phyloP scores from a whole-genome alignment of 2,329 filamentous ascomycete species.

The Chaetomiaceae sp. region DNA sequence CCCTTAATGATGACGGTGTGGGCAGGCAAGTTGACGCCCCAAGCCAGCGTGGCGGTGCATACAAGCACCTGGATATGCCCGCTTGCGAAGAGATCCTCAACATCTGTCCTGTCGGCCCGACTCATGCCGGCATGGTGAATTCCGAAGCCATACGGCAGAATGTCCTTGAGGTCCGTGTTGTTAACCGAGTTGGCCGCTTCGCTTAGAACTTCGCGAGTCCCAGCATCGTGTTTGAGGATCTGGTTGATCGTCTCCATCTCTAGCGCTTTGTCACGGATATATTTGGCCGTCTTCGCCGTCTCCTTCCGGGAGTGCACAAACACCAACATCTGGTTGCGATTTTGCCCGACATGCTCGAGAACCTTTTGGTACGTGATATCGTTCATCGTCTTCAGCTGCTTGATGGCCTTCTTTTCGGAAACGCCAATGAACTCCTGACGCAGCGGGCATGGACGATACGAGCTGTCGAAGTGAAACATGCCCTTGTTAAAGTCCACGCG shows the following conservation, averaged over 20 bases:
- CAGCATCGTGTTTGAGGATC: conserved; percentile 87
- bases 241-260: conserved; percentile 96
- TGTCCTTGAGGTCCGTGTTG: conserved; percentile 84
- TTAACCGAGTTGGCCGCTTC: conserved; percentile 78
- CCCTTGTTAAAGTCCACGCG: conserved; percentile 80
- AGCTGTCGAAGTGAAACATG: conserved; percentile 93
- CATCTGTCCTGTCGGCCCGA: conserved; percentile 86
- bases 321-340: conserved; percentile 96
- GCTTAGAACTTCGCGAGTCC: conserved; percentile 78
- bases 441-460: conserved; percentile 86
- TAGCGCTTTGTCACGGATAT: conserved; percentile 93
- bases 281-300: conserved; percentile 93
- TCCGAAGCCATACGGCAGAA: conserved; percentile 92
- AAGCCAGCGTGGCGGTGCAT: conserved; percentile 94
- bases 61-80: conserved; percentile 92
- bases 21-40: conserved; percentile 96
- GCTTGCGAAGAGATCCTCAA: conserved; percentile 89
- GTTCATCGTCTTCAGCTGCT: conserved; percentile 98
- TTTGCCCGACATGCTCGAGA: conserved; percentile 86
- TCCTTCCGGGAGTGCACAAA: conserved; percentile 98
- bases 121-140: conserved; percentile 99
- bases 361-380: conserved; percentile 98
- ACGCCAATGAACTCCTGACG: conserved; percentile 97
- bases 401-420: conserved; percentile 96
- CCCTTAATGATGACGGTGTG: conserved; percentile 99